Base-by-base conservation (phyloP, 192 early-diverging fungal genomes). In the Umbelopsis isabellina region DNA sequence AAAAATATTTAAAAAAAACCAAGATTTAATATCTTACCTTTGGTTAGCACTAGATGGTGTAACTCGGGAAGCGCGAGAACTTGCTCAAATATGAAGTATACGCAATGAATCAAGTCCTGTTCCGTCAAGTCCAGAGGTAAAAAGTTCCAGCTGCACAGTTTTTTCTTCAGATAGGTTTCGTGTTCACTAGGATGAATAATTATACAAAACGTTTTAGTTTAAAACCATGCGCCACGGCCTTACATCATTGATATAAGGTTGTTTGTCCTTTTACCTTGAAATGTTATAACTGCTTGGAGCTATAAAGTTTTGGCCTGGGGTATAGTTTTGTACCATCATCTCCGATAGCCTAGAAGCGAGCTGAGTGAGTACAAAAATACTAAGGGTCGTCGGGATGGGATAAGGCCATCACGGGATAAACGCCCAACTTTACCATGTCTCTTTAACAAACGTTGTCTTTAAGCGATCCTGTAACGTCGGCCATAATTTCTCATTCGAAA, bases 111-210 rank as follows among this genome's bases (percentile, higher is more conserved):
- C 66, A 91, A 74, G 53, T 93, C 90, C 33, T 83, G 79, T 46
- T 86, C 79, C 21, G 75, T 74, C 41, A 93, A 73, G 51, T 90
- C 84, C 65, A 87, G 85, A 9, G 91, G 87, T 70, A 80, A 73
- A 74, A 91, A 91, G 37, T 87, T 83, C 91, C 91, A 93, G 20
- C 88, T 87, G 21, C 87, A 75, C 3, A 93, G 71, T 68, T 80
- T 78, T 23, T 67, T 72, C 35, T 87, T 89, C 30, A 90, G 80
- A 69, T 61, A 21, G 22, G 66, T 72, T 15, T 70, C 71, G 25
- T 74, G 69, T 18, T 86, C 85, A 76, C 81, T 52, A 67, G 48
- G 48, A 25, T 25, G 53, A n/a, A 69, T 67, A 27, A 6, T 23
- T 4, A 18, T 22, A 35, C 12, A n/a, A 30, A 30, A 12, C 5